Conservation (phyloP, 768 basidiomycete species). For the Calvatia gigantea region DNA sequence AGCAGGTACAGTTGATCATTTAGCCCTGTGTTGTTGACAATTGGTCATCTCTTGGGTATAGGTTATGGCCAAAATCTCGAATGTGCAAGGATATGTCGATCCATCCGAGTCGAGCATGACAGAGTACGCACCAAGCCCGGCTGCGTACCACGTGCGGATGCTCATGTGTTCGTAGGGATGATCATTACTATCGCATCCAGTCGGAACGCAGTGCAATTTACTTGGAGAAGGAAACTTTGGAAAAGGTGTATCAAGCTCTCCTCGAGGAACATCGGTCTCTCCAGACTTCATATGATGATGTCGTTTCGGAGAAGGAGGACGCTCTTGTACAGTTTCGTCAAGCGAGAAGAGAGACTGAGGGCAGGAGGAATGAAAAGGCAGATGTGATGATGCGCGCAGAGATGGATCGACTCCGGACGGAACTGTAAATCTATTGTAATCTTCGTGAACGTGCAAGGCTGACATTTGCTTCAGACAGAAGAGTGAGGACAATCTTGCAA, state of each 20-base stretch:
- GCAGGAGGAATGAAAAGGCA: slow-evolving; percentile 61
- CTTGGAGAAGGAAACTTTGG: slow-evolving; percentile 82
- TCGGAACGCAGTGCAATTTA: slow-evolving; percentile 74
- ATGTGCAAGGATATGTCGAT: slow-evolving; percentile 43
- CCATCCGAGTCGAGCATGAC: slow-evolving; percentile 66
- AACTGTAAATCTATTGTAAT: slow-evolving; percentile 67
- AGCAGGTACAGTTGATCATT: slow-evolving; percentile 56
- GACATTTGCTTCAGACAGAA: slow-evolving; percentile 61
- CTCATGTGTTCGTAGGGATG: slow-evolving; percentile 53
- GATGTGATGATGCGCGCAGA: slow-evolving; percentile 78
- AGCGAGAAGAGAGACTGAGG: slow-evolving; percentile 55
- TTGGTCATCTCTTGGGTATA: slow-evolving; percentile 21
- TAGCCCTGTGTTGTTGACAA: not conserved
- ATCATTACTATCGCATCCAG: slow-evolving; percentile 86
- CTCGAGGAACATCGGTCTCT: slow-evolving; percentile 72
- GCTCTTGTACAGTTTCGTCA: slow-evolving; percentile 59
- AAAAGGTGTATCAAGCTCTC: slow-evolving; percentile 75
- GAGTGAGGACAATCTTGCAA: slow-evolving; percentile 87
- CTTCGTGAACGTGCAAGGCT: slow-evolving; percentile 1
- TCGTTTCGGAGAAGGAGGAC: slow-evolving; percentile 76
- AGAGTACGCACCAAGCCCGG: slow-evolving; percentile 51
- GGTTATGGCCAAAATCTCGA: slow-evolving; percentile 74
- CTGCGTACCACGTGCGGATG: slow-evolving; percentile 7
- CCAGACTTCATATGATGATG: slow-evolving; percentile 77
- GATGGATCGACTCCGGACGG: slow-evolving; percentile 74